A percentile compares a stretch with the other conserved stretches of the same genome.
phyloP scores from a whole-genome alignment of 768 basidiomycete genomes.

The Hygrocybe coccinea region DNA sequence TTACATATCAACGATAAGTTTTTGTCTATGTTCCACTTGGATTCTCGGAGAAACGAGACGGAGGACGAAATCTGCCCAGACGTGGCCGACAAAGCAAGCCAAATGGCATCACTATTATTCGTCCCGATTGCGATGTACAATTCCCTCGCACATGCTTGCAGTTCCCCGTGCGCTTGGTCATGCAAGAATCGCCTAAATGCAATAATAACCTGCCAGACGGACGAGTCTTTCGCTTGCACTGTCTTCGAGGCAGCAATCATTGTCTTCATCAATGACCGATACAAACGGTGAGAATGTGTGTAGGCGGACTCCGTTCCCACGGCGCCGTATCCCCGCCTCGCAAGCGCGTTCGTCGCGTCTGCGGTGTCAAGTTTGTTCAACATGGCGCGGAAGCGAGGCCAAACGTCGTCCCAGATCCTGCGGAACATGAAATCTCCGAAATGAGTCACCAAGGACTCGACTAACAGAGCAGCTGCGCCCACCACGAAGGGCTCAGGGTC shows the following conservation, averaged over 20 bases:
- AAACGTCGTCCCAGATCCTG: conserved; percentile 86
- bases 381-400: conserved; percentile 74
- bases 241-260: conserved; percentile 61
- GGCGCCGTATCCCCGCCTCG: conserved; percentile 45
- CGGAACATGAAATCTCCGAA: conserved; percentile 83
- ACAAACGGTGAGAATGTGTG: conserved; percentile 75
- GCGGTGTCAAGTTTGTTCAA: conserved; percentile 55
- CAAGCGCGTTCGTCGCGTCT: conserved; percentile 63
- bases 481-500: conserved; percentile 78
- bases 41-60: conserved; percentile 48
- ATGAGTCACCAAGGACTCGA: conserved; percentile 65
- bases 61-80: conserved; percentile 37
- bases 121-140: conserved; percentile 58
- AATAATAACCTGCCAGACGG: conserved; percentile 78
- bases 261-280: conserved; percentile 69
- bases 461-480: conserved; percentile 63
- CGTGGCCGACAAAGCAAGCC: conserved; percentile 68
- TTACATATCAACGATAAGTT: conserved; percentile 38
- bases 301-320: conserved; percentile 68
- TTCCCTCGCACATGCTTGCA: conserved; percentile 60
- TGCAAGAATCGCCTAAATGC: conserved; percentile 75
- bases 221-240: conserved; percentile 65
- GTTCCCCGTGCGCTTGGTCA: conserved; percentile 59
- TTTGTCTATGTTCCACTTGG: conserved; percentile 58
- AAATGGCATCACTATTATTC: conserved; percentile 76